phyloP scores from a whole-genome alignment of 2,329 filamentous ascomycete genomes.

The Xylaria sp. region DNA sequence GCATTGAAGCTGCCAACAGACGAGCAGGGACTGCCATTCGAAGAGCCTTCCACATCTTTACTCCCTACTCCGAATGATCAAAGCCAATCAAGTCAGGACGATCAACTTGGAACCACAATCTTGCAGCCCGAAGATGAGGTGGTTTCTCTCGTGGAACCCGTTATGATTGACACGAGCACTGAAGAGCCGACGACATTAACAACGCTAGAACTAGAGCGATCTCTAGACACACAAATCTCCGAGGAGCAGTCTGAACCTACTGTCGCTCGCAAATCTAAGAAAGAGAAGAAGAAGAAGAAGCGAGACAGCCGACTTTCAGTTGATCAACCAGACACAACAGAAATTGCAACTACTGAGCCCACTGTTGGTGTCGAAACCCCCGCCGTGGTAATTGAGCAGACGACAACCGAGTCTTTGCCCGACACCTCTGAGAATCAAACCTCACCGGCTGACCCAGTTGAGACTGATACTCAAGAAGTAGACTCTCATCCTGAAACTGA shows the following conservation, averaged over 20 bases:
- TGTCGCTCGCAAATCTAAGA: slow-evolving; percentile 36
- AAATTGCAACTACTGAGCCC: slow-evolving; percentile 24
- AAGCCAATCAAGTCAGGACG: slow-evolving; percentile 18
- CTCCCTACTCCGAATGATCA: background rate
- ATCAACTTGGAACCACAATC: background rate
- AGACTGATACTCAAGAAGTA: background rate
- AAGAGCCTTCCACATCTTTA: background rate
- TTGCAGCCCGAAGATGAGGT: background rate
- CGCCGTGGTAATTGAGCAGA: slow-evolving; percentile 18
- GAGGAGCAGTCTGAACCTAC: slow-evolving; percentile 20
- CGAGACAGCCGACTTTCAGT: slow-evolving; percentile 27
- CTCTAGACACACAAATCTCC: slow-evolving; percentile 5
- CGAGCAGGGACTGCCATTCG: background rate
- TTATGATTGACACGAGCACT: background rate
- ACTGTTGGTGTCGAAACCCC: slow-evolving; percentile 25
- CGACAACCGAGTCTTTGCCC: background rate
- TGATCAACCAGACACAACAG: slow-evolving; percentile 27
- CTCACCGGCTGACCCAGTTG: background rate
- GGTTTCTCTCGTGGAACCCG: background rate
- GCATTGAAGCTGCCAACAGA: background rate
- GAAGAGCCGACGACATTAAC: background rate
- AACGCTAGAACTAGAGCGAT: slow-evolving; percentile 27
- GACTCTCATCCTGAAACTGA: slow-evolving; percentile 7
- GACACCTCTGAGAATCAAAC: slow-evolving; percentile 2
- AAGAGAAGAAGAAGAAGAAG: slow-evolving; percentile 44